Percentiles rank a stretch among this genome's conserved stretches.
These are phyloP conservation scores for Skeletonema potamos DNA, from an alignment of 108 stramenopile genomes.

Conservation along the genomic window DNA sequence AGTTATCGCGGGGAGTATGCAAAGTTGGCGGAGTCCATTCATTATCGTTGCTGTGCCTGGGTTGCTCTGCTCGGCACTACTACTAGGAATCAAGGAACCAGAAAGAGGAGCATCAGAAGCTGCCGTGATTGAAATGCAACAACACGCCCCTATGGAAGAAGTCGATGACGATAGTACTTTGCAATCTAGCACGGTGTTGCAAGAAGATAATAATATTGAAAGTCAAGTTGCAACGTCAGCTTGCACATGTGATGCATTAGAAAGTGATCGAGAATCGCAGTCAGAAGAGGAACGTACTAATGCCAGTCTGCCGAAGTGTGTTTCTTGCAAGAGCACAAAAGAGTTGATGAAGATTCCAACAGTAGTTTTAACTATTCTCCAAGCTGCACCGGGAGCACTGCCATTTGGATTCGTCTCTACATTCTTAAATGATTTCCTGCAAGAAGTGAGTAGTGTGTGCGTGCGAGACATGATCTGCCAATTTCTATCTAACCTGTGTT, in stretches of 20 bases:
- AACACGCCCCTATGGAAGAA: background rate
- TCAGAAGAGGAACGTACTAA: background rate
- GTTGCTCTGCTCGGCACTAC: slow-evolving; percentile 35
- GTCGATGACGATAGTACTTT: background rate
- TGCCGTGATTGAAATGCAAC: slow-evolving; percentile 22
- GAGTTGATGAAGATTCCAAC: slow-evolving; percentile 44
- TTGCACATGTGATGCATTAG: slow-evolving; percentile 1
- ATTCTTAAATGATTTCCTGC: slow-evolving; percentile 57
- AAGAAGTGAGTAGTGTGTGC: slow-evolving; percentile 8
- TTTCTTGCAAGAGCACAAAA: slow-evolving; percentile 36
- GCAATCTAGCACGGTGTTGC: background rate
- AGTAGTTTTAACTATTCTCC: slow-evolving; percentile 45
- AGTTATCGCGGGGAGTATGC: slow-evolving; percentile 44
- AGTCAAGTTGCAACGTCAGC: background rate
- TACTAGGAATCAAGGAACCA: slow-evolving; percentile 44
- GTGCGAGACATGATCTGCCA: background rate
- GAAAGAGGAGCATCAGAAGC: slow-evolving; percentile 40
- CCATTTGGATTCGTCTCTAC: slow-evolving; percentile 54
- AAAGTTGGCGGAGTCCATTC: slow-evolving; percentile 60
- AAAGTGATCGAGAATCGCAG: background rate
- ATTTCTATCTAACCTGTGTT: background rate
- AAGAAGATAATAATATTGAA: background rate
- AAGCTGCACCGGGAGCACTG: slow-evolving; percentile 51
- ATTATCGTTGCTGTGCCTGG: slow-evolving; percentile 52
- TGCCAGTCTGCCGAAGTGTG: background rate